phyloP scores from a whole-genome alignment of 108 stramenopile species.

The Nitzschia palea region DNA sequence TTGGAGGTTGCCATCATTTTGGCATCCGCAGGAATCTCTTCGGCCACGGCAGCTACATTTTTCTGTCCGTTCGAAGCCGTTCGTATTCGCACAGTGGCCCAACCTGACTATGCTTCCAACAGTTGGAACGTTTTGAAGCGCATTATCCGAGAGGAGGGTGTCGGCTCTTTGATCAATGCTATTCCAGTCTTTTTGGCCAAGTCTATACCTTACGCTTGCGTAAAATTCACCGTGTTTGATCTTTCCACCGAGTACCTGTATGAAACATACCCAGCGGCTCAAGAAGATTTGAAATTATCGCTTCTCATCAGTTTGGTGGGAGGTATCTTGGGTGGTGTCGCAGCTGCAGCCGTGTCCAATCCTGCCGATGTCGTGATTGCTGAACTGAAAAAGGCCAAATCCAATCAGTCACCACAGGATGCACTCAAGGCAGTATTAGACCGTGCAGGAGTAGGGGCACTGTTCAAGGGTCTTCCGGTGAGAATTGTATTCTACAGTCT shows the following conservation, averaged over 20 bases:
- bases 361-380: conserved; percentile 63
- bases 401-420: conserved; percentile 48
- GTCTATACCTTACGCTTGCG: conserved; percentile 50
- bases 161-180: conserved; percentile 51
- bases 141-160: conserved; percentile 65
- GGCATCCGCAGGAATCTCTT: conserved; percentile 17
- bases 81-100: conserved; percentile 63
- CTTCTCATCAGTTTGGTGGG: conserved; percentile 65
- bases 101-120: conserved; percentile 64
- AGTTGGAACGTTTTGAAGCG: conserved; percentile 46
- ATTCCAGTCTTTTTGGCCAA: conserved; percentile 47
- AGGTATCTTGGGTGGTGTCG: conserved; percentile 65
- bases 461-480: conserved; percentile 54
- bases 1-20: conserved; percentile 41
- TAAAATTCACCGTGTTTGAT: conserved; percentile 72
- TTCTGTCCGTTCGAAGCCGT: conserved; percentile 74
- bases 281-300: conserved; percentile 67
- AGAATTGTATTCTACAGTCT: conserved; percentile 70
- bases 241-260: conserved; percentile 57
- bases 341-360: conserved; percentile 63
- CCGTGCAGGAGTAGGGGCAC: conserved; percentile 39
- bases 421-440: conserved; percentile 42
- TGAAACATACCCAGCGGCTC: conserved; percentile 54
- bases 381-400: conserved; percentile 75
- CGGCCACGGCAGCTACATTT: conserved; percentile 47